These are phyloP conservation scores for Avena insularis DNA, from an alignment of 176 grass and related monocot genomes.

Conservation along the genomic window DNA sequence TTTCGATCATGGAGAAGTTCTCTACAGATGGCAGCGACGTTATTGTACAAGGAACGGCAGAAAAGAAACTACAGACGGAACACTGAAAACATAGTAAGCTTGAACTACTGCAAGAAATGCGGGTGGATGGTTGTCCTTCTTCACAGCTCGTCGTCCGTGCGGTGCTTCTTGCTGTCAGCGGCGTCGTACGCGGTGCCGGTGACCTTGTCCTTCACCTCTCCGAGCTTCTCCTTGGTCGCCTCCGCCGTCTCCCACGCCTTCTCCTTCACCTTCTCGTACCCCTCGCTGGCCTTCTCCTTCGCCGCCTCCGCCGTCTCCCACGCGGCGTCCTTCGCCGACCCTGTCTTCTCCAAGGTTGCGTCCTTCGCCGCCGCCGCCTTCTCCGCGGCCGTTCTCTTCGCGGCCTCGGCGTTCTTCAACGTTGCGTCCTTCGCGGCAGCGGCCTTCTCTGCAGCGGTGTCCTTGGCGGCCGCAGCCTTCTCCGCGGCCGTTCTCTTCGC, in stretches of 20 bases:
- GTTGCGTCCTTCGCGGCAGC: not conserved
- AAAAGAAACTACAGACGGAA: not conserved
- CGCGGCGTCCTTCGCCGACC: slow-evolving; percentile 39
- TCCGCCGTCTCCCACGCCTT: slow-evolving; percentile 48
- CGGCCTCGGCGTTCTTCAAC: slow-evolving; percentile 37
- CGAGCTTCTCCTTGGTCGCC: slow-evolving; percentile 52
- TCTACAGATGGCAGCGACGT: slow-evolving; percentile 30
- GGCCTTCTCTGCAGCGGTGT: slow-evolving; percentile 39
- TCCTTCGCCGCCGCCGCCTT: slow-evolving; percentile 30
- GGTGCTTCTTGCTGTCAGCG: slow-evolving; percentile 15
- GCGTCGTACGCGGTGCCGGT: not conserved
- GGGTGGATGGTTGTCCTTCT: not conserved
- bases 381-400: not conserved
- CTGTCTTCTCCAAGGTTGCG: slow-evolving; percentile 22
- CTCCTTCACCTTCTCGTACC: slow-evolving; percentile 37
- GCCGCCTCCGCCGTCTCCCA: slow-evolving; percentile 51
- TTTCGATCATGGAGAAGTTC: not conserved
- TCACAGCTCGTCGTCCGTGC: slow-evolving; percentile 66
- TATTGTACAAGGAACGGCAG: slow-evolving; percentile 47
- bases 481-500: slow-evolving; percentile 10
- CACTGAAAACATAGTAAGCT: slow-evolving; percentile 24
- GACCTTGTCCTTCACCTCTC: slow-evolving; percentile 46
- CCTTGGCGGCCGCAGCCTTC: slow-evolving; percentile 33
- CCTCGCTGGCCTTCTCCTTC: slow-evolving; percentile 34
- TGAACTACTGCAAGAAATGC: not conserved